phyloP scores from a whole-genome alignment of 2,329 filamentous ascomycete species.

The Beauveria caledonica region DNA sequence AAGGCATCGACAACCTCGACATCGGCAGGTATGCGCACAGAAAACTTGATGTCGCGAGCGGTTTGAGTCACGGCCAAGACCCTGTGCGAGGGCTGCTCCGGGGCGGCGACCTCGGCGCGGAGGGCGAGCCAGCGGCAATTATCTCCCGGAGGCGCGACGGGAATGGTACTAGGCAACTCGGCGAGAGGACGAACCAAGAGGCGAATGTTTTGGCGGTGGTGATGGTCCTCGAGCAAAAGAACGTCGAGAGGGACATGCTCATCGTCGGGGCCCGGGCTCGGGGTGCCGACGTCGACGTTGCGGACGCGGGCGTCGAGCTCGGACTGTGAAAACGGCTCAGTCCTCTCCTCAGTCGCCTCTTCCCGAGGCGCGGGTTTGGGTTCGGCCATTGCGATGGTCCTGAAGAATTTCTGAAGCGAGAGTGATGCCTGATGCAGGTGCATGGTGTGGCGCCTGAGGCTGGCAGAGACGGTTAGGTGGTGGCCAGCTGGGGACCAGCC shows the following conservation, averaged over 20 bases:
- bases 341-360: conserved; percentile 41
- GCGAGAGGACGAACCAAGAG: conserved; percentile 49
- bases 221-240: conserved; percentile 41
- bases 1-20: conserved; percentile 34
- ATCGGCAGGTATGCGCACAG: conserved; percentile 50
- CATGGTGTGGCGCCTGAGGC: conserved; percentile 16
- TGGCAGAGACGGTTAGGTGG: neutral
- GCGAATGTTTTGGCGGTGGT: conserved; percentile 47
- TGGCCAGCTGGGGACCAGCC: neutral
- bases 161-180: conserved; percentile 41
- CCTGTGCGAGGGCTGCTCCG: conserved; percentile 45
- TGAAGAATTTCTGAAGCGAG: conserved; percentile 6
- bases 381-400: conserved; percentile 36
- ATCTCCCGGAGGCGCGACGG: conserved; percentile 46
- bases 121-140: conserved; percentile 50
- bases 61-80: conserved; percentile 55
- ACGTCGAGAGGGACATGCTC: conserved; percentile 45
- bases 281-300: conserved; percentile 34
- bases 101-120: conserved; percentile 43
- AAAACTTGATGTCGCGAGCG: conserved; percentile 51
- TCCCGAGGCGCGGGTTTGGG: conserved; percentile 30
- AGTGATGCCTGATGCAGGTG: conserved; percentile 15
- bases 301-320: conserved; percentile 45
- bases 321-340: conserved; percentile 49
- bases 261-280: conserved; percentile 27